These are phyloP conservation scores for Sanghuangporus weigelae DNA, from an alignment of 1,284 basidiomycete genomes.

Conservation along the genomic window DNA sequence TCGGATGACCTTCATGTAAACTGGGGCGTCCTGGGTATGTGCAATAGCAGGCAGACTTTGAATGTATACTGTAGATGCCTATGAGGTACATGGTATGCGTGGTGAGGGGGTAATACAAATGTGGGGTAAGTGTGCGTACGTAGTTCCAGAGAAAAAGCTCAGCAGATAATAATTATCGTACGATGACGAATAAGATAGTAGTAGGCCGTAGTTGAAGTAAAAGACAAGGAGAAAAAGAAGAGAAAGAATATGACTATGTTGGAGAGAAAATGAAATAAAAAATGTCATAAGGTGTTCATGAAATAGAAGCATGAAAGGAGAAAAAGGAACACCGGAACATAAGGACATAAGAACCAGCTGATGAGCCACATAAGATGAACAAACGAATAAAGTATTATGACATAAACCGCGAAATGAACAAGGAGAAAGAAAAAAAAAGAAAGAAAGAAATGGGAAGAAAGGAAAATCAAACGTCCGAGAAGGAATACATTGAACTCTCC, in stretches of 20 bases:
- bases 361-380: neutral
- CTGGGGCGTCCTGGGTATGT: too few relatives aligned
- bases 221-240: neutral
- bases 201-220: neutral
- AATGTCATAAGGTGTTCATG: neutral
- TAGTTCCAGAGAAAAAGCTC: neutral
- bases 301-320: neutral
- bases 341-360: neutral
- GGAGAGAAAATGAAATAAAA: neutral
- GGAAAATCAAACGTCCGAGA: neutral
- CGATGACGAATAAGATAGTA: constrained; percentile 9
- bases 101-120: neutral
- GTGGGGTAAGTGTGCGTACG: neutral
- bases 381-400: neutral
- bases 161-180: constrained; percentile 4
- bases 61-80: neutral
- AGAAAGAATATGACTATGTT: neutral
- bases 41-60: neutral
- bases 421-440: neutral
- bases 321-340: neutral
- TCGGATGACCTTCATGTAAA: too few relatives aligned
- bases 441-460: neutral
- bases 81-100: neutral
- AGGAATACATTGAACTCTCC: constrained; percentile 44
- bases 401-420: neutral